Conservation (phyloP, 2,329 filamentous ascomycete genomes). For the Penicillium sumatraense region DNA sequence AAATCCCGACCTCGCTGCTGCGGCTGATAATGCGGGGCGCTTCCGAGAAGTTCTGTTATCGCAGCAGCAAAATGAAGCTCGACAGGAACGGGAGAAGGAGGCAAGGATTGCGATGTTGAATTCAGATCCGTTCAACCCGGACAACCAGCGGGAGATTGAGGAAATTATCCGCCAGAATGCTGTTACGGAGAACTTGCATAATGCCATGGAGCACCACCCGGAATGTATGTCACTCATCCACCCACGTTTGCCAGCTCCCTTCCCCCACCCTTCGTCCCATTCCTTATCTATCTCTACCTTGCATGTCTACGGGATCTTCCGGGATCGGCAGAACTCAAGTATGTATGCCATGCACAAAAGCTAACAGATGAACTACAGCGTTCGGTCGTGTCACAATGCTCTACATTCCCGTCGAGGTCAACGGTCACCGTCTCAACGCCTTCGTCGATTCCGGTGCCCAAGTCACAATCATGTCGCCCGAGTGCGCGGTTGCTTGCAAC, state of each 20-base stretch:
- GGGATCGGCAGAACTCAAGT: not conserved
- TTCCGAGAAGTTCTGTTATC: conserved; percentile 75
- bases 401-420: conserved; percentile 94
- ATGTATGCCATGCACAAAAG: conserved; percentile 6
- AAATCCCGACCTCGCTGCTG: conserved; percentile 76
- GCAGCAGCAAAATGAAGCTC: conserved; percentile 71
- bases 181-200: conserved; percentile 93
- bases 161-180: conserved; percentile 96
- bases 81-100: conserved; percentile 76
- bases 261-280: not conserved
- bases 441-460: conserved; percentile 97
- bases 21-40: conserved; percentile 73
- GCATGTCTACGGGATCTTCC: not conserved
- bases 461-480: conserved; percentile 97
- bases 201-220: conserved; percentile 95
- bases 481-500: conserved; percentile 86
- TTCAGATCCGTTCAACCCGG: conserved; percentile 90
- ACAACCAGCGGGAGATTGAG: conserved; percentile 89
- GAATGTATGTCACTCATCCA: conserved; percentile 69
- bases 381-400: conserved; percentile 96
- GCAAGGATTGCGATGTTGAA: conserved; percentile 84
- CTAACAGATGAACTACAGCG: conserved; percentile 57
- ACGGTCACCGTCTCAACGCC: conserved; percentile 88
- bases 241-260: too few species aligned
- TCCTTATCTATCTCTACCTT: not conserved